Evolutionary conservation across 768 basidiomycete species (phyloP).

Genomic region (Lactarius quietus): DNA sequence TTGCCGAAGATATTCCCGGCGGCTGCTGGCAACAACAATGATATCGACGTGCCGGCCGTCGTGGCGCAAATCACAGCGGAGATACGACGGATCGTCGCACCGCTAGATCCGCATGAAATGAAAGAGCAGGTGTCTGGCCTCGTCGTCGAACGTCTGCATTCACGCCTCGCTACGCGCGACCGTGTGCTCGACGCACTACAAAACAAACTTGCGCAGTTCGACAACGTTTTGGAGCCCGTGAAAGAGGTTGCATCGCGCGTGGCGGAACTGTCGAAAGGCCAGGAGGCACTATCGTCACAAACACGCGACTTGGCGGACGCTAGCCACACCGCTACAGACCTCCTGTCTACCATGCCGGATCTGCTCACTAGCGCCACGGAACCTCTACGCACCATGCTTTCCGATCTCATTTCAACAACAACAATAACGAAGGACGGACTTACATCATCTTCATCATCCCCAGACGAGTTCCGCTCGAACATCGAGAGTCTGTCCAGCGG

Average conservation of each 20-base stretch:
- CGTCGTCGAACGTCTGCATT: constrained; percentile 81
- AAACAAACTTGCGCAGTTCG: constrained; percentile 53
- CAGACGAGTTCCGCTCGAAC: constrained; percentile 36
- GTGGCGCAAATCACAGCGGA: constrained; percentile 61
- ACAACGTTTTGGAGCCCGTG: constrained; percentile 41
- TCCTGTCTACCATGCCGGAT: constrained; percentile 47
- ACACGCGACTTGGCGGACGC: constrained; percentile 39
- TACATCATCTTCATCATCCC: too few species aligned
- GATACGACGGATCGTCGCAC: constrained; percentile 65
- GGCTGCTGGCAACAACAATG: constrained; percentile 28
- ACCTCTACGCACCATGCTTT: constrained; percentile 37
- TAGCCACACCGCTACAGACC: constrained; percentile 36
- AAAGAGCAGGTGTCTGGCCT: constrained; percentile 88
- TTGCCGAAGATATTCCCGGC: constrained; percentile 43
- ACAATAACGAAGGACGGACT: too few species aligned
- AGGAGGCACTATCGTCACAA: constrained; percentile 39
- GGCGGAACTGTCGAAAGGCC: constrained; percentile 40
- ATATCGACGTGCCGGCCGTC: constrained; percentile 55
- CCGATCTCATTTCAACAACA: constrained; percentile 27
- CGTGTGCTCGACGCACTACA: constrained; percentile 58
- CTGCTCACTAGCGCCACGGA: constrained; percentile 45
- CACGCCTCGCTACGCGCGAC: constrained; percentile 75
- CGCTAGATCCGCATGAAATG: constrained; percentile 80
- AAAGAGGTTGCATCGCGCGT: constrained; percentile 42
- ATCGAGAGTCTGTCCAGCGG: constrained; percentile 49